These are phyloP conservation scores for Barnettozyma hawaiiensis DNA, from an alignment of 1,139 yeast species.

Conservation along the genomic window DNA sequence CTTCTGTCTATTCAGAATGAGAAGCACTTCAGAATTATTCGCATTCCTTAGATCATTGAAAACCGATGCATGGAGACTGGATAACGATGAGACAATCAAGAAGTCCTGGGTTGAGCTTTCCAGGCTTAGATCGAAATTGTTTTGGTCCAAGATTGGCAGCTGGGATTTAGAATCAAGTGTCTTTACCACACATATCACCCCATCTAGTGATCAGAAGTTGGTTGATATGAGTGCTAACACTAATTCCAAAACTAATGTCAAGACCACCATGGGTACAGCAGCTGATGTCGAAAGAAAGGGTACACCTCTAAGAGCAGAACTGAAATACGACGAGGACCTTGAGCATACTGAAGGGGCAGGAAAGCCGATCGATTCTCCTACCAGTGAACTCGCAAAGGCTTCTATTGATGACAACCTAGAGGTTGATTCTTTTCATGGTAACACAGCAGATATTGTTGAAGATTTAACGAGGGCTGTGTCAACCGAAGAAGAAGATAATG, in stretches of 20 bases:
- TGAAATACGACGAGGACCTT: neutral
- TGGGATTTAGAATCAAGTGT: constrained; percentile 34
- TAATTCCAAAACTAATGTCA: constrained; percentile 13
- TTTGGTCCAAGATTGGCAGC: constrained; percentile 79
- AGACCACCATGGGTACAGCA: constrained; percentile 1
- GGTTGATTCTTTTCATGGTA: constrained; percentile 3
- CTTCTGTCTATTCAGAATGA: constrained; percentile 70
- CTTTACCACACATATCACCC: constrained; percentile 29
- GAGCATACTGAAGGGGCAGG: neutral
- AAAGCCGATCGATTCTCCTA: neutral
- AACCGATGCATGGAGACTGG: constrained; percentile 43
- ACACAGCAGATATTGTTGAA: constrained; percentile 8
- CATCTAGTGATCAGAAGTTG: constrained; percentile 22
- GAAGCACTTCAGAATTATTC: constrained; percentile 75
- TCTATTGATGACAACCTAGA: neutral
- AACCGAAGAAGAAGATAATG: neutral
- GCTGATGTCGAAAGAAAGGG: constrained; percentile 4
- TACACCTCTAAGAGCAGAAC: constrained; percentile 3
- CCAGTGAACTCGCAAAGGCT: neutral
- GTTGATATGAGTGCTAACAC: constrained; percentile 6
- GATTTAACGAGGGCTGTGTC: constrained; percentile 6
- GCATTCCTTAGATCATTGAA: constrained; percentile 66
- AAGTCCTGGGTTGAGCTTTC: constrained; percentile 56
- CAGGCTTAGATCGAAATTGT: constrained; percentile 53
- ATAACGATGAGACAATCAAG: constrained; percentile 34